These are phyloP conservation scores for Talaromyces islandicus DNA, from an alignment of 2,329 filamentous ascomycete genomes.

Conservation along the genomic window DNA sequence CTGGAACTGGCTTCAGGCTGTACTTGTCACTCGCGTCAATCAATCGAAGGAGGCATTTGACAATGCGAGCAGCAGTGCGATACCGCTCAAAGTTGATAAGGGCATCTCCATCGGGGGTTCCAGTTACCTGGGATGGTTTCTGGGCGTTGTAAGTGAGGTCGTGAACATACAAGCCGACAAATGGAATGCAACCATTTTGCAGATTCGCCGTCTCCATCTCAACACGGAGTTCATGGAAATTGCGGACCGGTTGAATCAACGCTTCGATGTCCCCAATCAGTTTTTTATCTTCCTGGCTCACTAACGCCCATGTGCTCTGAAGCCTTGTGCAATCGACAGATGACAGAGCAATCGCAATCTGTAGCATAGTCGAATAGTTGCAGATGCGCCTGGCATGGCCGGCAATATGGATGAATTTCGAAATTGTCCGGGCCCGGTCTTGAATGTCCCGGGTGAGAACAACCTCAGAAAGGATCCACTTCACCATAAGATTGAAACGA, in stretches of 20 bases:
- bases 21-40: conserved; percentile 61
- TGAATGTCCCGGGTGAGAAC: conserved; percentile 52
- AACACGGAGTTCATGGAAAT: conserved; percentile 56
- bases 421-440: conserved; percentile 55
- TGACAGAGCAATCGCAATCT: conserved; percentile 57
- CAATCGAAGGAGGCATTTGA: conserved; percentile 57
- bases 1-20: conserved; percentile 50
- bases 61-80: conserved; percentile 58
- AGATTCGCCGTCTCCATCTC: conserved; percentile 58
- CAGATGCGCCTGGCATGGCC: conserved; percentile 52
- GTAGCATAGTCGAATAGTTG: conserved; percentile 63
- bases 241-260: conserved; percentile 56
- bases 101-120: conserved; percentile 43
- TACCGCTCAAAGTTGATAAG: conserved; percentile 63
- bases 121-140: conserved; percentile 54
- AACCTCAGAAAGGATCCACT: conserved; percentile 60
- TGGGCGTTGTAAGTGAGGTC: conserved; percentile 63
- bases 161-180: conserved; percentile 61
- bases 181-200: conserved; percentile 60
- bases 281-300: conserved; percentile 49
- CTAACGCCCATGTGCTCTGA: conserved; percentile 53
- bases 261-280: conserved; percentile 54
- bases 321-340: conserved; percentile 55
- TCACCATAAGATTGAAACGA: conserved; percentile 61
- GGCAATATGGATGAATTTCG: conserved; percentile 60